Conservation (phyloP, 768 basidiomycete genomes). For the Pleurotus ostreatus region DNA sequence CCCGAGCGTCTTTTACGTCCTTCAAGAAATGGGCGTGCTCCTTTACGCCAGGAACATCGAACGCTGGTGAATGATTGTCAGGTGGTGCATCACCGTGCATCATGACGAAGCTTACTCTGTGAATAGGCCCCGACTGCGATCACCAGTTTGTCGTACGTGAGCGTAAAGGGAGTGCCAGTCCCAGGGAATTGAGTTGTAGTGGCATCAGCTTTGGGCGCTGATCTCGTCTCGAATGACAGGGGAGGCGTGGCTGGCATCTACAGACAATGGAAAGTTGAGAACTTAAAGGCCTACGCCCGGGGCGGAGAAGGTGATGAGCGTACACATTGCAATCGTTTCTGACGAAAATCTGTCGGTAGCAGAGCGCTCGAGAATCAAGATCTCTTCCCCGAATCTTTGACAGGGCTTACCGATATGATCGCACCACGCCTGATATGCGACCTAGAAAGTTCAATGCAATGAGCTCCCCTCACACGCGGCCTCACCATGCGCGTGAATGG, state of each 20-base stretch:
- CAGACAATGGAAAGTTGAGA: background rate
- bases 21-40: slow-evolving; percentile 81
- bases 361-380: background rate
- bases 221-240: slow-evolving; percentile 22
- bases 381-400: background rate
- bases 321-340: slow-evolving; percentile 58
- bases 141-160: slow-evolving; percentile 78
- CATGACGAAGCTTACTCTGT: slow-evolving; percentile 51
- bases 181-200: slow-evolving; percentile 14
- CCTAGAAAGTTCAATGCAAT: slow-evolving; percentile 27
- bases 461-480: background rate
- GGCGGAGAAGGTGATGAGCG: slow-evolving; percentile 16
- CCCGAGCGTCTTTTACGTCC: slow-evolving; percentile 70
- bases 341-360: slow-evolving; percentile 46
- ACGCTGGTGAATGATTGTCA: slow-evolving; percentile 36
- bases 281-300: background rate
- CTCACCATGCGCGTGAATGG: background rate
- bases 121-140: slow-evolving; percentile 84
- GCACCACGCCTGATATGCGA: slow-evolving; percentile 72
- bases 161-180: slow-evolving; percentile 40
- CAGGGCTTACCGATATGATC: slow-evolving; percentile 53
- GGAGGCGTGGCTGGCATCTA: slow-evolving; percentile 65
- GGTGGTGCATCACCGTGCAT: background rate
- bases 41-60: slow-evolving; percentile 72
- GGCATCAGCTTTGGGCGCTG: slow-evolving; percentile 11